A percentile compares a stretch with the other conserved stretches of the same genome.
phyloP scores from a whole-genome alignment of 2,329 filamentous ascomycete genomes.

The Colletotrichum tropicicola region DNA sequence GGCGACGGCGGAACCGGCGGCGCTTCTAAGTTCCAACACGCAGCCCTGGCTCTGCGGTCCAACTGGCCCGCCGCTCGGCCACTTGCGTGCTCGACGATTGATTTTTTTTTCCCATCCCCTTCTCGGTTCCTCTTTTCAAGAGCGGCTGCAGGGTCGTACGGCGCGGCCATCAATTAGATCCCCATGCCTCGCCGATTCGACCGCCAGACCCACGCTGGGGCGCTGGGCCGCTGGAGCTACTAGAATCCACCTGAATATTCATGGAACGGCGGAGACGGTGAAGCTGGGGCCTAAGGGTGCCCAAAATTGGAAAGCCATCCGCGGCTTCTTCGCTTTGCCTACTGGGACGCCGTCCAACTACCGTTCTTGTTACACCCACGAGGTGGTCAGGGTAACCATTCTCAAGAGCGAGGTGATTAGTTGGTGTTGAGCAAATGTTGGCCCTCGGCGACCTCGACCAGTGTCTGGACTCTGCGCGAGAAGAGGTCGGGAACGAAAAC shows the following conservation, averaged over 20 bases:
- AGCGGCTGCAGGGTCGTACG: conserved; percentile 27
- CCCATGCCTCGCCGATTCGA: conserved; percentile 7
- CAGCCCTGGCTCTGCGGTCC: not conserved
- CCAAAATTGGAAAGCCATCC: conserved; percentile 11
- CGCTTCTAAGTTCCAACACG: not conserved
- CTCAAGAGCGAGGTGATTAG: not conserved
- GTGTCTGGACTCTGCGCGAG: not conserved
- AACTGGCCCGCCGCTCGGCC: not conserved
- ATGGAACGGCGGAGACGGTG: conserved; percentile 14
- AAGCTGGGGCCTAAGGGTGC: not conserved
- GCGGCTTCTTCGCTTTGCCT: not conserved
- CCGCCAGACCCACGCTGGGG: conserved; percentile 21
- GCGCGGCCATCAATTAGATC: not conserved
- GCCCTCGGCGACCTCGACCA: too few species aligned
- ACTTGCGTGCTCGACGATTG: conserved; percentile 2
- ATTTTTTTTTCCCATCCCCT: not conserved
- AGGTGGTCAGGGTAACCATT: not conserved
- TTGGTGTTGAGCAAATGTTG: too few species aligned
- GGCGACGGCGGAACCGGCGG: conserved; percentile 5
- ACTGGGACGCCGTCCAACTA: not conserved
- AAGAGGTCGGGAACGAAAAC: conserved; percentile 1
- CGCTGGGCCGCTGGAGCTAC: conserved; percentile 10
- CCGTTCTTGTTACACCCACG: not conserved
- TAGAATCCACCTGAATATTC: conserved; percentile 23
- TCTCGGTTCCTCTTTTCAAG: conserved; percentile 25